Evolutionary conservation across 1,284 basidiomycete genomes (phyloP), one percentile per base, ranked within the genome.

Genomic region (Sanghuangporus baumii): DNA sequence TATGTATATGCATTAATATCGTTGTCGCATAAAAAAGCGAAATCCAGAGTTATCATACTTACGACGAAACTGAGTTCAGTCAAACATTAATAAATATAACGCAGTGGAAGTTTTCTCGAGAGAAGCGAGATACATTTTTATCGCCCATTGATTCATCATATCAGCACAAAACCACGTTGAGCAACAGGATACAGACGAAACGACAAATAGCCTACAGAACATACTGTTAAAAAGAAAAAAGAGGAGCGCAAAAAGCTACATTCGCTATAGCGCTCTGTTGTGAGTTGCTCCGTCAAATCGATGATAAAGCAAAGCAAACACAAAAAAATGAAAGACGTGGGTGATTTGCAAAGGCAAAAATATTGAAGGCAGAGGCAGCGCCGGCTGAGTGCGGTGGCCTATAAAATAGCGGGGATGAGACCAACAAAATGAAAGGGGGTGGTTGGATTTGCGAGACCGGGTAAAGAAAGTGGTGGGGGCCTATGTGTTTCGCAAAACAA

Each of bases 361-460:
- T 3, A 31, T 31, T 31, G 26, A 31, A 31, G 5, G 26, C 26
- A 31, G 26, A 64, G 58, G 55, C 55, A 41, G 34, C 55, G 40
- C 59, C 62, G 62, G 26, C 58, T 60, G 14, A 57, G 12, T 54
- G 62, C 62, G 62, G 62, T 23, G 54, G 41, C 62, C 62, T 64
- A 60, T 52, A 60, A 26, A 37, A 64, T 64, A 64, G 51, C 59
- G 40, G 26, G 47, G 54, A 20, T 20, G 16, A 31, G 26, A 31
- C 26, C 5, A 31, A 48, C 38, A 36, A 55, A 60, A 31, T 38
- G 48, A 54, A 57, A 54, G 56, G 38, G 34, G 38, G 9, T 51
- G 43, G 43, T 16, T 46, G 26, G 0, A 18, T 51, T 11, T 51
- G 50, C 50, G 50, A 50, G 47, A 51, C 14, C 14, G 50, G 20